phyloP scores from a whole-genome alignment of 1,139 yeast genomes.

The Saccharomycopsis crataegensis region DNA sequence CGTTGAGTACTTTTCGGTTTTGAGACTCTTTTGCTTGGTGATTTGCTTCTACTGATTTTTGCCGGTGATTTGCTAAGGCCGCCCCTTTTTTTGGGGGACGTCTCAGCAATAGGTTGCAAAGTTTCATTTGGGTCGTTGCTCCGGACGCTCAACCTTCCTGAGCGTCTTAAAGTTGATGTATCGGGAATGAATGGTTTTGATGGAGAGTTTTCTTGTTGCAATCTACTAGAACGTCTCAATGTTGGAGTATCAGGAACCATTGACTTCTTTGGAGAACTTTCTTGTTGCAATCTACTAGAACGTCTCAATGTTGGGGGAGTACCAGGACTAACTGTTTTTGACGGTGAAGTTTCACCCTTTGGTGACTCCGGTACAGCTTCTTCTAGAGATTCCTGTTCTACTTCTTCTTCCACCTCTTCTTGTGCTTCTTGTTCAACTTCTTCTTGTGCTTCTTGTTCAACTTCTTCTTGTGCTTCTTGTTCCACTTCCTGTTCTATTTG shows the following conservation, averaged over 20 bases:
- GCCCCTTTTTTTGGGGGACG: background rate
- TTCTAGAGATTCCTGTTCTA: background rate
- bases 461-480: background rate
- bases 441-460: constrained; percentile 2
- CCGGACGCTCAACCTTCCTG: too few species aligned
- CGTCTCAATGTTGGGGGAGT: background rate
- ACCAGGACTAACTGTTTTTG: background rate
- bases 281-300: background rate
- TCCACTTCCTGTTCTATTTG: background rate
- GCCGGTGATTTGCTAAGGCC: background rate
- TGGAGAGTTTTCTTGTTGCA: too few species aligned
- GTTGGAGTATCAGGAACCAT: background rate
- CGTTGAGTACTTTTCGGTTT: too few species aligned
- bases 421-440: background rate
- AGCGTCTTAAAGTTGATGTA: too few species aligned
- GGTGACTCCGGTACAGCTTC: background rate
- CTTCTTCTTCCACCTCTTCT: background rate
- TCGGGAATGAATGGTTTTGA: too few species aligned
- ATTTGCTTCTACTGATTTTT: background rate
- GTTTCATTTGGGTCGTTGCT: too few species aligned
- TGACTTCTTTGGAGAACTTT: background rate
- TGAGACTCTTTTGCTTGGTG: background rate
- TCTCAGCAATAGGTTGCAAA: background rate
- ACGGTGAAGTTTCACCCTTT: background rate
- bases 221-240: too few species aligned